Base-by-base conservation (phyloP, 2,329 filamentous ascomycete genomes). In the Colletotrichum sp. region DNA sequence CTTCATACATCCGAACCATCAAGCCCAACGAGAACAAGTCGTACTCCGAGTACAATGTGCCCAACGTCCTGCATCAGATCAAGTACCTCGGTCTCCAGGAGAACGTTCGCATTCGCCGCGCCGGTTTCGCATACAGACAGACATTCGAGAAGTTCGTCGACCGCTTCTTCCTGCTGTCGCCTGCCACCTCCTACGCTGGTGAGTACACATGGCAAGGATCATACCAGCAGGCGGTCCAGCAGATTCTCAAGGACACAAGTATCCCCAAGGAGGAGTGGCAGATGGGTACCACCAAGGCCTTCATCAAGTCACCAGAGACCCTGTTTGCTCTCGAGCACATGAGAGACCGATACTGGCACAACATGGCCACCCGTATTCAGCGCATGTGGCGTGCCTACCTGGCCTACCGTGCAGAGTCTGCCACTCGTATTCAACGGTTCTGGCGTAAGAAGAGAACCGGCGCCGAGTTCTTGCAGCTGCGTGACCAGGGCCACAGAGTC, bases 1-100 rank as follows among this genome's bases (percentile, higher is more conserved):
- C 97, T 2, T 98, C 96, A 4, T 99, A 99, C 83, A 99, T 99
- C 81, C 95, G 97, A 83, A 99, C 97, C 1, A 99, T 99, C 88
- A 99, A 99, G 86, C 97, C 97, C 3, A 99, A 99, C 87, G 97
- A 99, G 86, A 99, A 98, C 88, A 99, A 99, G 85, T 98, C 96
- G 4, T 94, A 96, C 0, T 93, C 92, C 13, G 97, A 99, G 83
- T 99, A 98, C 85, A 98, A 98, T 80, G 90, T 91, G 24, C 92
- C 93, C 34, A 99, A 99, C 80, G 97, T 99, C 24, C 90, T 99
- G 81, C 97, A 99, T 89, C 97, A 99, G 84, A 95, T 99, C 90
- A 99, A 99, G 84, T 99, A 99, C 81, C 93, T 99, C 16, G 97
- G 97, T 92, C 89, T 99, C n/a, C 96, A 99, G 84, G 97, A 99